These are phyloP conservation scores for Psilocybe mexicana DNA, from an alignment of 1,284 basidiomycete genomes.

Conservation along the genomic window DNA sequence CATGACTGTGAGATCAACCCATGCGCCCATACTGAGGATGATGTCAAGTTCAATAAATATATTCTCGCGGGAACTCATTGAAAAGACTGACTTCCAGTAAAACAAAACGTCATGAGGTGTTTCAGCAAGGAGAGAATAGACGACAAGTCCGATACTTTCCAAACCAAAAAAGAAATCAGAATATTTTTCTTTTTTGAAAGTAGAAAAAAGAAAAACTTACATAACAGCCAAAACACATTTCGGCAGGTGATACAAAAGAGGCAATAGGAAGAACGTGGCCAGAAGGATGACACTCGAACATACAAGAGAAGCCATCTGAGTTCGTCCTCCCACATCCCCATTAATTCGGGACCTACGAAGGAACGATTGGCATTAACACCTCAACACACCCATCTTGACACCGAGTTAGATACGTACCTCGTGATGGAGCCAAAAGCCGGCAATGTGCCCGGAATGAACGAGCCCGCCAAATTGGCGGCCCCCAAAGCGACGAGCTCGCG, in stretches of 20 bases:
- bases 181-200: neutral
- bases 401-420: conserved; percentile 39
- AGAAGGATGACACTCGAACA: conserved; percentile 77
- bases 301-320: conserved; percentile 86
- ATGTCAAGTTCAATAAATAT: neutral
- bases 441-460: conserved; percentile 83
- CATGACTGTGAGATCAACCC: conserved; percentile 86
- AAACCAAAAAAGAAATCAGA: neutral
- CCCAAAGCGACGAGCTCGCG: conserved; percentile 90
- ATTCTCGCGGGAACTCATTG: neutral
- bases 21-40: conserved; percentile 72
- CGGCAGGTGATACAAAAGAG: conserved; percentile 75
- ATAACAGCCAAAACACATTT: conserved; percentile 82
- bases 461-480: conserved; percentile 75
- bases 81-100: conserved; percentile 70
- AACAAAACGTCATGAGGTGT: conserved; percentile 84
- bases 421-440: conserved; percentile 92
- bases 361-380: neutral
- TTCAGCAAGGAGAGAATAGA: conserved; percentile 83
- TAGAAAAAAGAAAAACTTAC: conserved; percentile 40
- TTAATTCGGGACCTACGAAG: conserved; percentile 74
- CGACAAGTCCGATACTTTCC: conserved; percentile 75
- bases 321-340: conserved; percentile 82
- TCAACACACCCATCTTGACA: neutral
- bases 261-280: conserved; percentile 86